Percentiles rank a stretch among this genome's conserved stretches.
Conservation (phyloP, 2,329 filamentous ascomycete species). For the Aspergillus hortae region DNA sequence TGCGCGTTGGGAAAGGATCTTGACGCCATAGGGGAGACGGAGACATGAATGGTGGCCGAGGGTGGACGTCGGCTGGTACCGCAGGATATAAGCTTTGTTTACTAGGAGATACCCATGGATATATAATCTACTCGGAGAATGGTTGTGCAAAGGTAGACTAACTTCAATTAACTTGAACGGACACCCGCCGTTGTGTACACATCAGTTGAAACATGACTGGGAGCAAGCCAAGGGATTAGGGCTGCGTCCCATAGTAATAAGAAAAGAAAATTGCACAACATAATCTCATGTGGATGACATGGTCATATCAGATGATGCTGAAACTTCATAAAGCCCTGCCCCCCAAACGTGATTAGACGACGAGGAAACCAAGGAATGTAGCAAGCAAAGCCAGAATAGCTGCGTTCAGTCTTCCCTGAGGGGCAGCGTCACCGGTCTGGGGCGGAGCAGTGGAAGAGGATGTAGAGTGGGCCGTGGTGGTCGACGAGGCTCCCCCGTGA, state of each 20-base stretch:
- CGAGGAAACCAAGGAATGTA: slow-evolving; percentile 2
- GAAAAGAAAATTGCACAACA: slow-evolving; percentile 3
- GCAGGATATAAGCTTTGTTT: slow-evolving; percentile 15
- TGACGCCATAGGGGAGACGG: slow-evolving; percentile 26
- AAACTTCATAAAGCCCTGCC: background rate
- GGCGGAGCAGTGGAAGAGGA: slow-evolving; percentile 9
- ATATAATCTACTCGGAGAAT: slow-evolving; percentile 11
- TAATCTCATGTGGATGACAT: slow-evolving; percentile 1
- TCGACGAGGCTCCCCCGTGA: background rate
- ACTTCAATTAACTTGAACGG: slow-evolving; percentile 6
- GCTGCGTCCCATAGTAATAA: slow-evolving; percentile 4
- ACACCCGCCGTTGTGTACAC: slow-evolving; percentile 4
- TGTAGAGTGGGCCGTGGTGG: slow-evolving; percentile 1
- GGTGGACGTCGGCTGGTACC: slow-evolving; percentile 2
- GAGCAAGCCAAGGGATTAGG: slow-evolving; percentile 1
- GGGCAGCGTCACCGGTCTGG: slow-evolving; percentile 17
- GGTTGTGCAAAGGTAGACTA: background rate
- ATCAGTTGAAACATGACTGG: slow-evolving; percentile 4
- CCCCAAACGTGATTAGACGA: background rate
- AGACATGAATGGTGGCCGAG: background rate
- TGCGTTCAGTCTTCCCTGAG: background rate
- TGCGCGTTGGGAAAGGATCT: slow-evolving; percentile 36
- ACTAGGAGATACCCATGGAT: slow-evolving; percentile 26
- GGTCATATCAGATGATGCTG: slow-evolving; percentile 8
- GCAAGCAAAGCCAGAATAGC: slow-evolving; percentile 4